Evolutionary conservation across 2,329 filamentous ascomycete genomes (phyloP).

Genomic region (Apiospora aurea): DNA sequence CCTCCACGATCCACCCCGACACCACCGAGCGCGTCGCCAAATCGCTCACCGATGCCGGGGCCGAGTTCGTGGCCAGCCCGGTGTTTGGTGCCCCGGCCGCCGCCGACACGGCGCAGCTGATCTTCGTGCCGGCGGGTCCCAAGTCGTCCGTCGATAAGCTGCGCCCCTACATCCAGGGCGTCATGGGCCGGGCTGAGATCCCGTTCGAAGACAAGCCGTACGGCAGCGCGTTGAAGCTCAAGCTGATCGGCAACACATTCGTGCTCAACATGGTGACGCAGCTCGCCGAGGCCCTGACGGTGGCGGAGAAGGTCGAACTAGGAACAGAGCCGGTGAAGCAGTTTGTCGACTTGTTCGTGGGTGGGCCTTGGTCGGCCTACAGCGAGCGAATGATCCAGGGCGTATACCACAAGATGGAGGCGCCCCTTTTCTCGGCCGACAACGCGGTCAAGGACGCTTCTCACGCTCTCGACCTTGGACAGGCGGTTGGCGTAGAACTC

Average conservation of each 20-base stretch:
- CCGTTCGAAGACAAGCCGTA: constrained; percentile 41
- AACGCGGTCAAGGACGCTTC: constrained; percentile 82
- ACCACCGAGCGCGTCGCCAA: constrained; percentile 73
- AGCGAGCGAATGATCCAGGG: constrained; percentile 76
- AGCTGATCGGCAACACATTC: constrained; percentile 88
- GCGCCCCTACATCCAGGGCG: constrained; percentile 70
- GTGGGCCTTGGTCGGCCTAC: constrained; percentile 78
- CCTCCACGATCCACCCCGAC: constrained; percentile 86
- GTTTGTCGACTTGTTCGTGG: constrained; percentile 77
- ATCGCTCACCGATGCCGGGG: constrained; percentile 64
- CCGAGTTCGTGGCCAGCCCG: constrained; percentile 76
- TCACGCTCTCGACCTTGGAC: constrained; percentile 75
- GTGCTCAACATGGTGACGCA: constrained; percentile 83
- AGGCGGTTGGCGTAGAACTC: constrained; percentile 66
- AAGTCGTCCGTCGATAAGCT: constrained; percentile 63
- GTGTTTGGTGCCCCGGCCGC: constrained; percentile 69
- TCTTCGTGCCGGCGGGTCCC: constrained; percentile 72
- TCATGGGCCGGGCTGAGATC: constrained; percentile 69
- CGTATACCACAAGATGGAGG: constrained; percentile 77
- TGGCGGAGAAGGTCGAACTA: constrained; percentile 82
- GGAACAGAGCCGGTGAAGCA: constrained; percentile 73
- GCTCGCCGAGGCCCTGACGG: constrained; percentile 77
- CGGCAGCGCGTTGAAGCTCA: constrained; percentile 70
- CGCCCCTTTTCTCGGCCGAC: constrained; percentile 84
- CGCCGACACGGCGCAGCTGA: constrained; percentile 68